These are phyloP conservation scores for Malassezia vespertilionis DNA, from an alignment of 1,284 basidiomycete species.

Conservation along the genomic window DNA sequence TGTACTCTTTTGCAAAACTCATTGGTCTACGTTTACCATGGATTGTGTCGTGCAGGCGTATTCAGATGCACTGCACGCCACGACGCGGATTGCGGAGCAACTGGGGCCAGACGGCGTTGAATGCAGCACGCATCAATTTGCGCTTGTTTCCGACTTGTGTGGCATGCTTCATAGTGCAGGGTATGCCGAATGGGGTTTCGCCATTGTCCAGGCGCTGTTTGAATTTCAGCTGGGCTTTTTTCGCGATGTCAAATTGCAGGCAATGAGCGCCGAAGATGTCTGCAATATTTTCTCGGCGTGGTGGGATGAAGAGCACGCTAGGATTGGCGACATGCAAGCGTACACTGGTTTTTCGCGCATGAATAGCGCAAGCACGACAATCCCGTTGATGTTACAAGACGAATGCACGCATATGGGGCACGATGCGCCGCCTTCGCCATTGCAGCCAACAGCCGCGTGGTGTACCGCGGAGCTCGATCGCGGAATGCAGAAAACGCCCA, in stretches of 20 bases:
- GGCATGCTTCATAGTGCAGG: constrained; percentile 4
- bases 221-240: constrained; percentile 1
- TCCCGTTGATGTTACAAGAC: too few relatives aligned
- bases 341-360: neutral
- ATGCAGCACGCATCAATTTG: neutral
- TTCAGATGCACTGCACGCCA: neutral
- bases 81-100: neutral
- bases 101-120: neutral
- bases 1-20: neutral
- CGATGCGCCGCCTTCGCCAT: too few relatives aligned
- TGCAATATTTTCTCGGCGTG: constrained; percentile 4
- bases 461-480: too few relatives aligned
- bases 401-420: too few relatives aligned
- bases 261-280: neutral
- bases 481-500: too few relatives aligned
- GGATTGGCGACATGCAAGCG: constrained; percentile 1
- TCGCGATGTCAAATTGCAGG: neutral
- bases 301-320: constrained; percentile 12
- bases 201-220: constrained; percentile 5
- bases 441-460: too few relatives aligned
- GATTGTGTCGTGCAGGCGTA: neutral
- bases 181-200: constrained; percentile 7
- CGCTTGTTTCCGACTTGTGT: neutral
- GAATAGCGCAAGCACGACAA: too few relatives aligned
- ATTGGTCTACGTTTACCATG: constrained; percentile 1